Evolutionary conservation across 192 early-diverging fungal species (phyloP).

Genomic region (Coemansia sp.): DNA sequence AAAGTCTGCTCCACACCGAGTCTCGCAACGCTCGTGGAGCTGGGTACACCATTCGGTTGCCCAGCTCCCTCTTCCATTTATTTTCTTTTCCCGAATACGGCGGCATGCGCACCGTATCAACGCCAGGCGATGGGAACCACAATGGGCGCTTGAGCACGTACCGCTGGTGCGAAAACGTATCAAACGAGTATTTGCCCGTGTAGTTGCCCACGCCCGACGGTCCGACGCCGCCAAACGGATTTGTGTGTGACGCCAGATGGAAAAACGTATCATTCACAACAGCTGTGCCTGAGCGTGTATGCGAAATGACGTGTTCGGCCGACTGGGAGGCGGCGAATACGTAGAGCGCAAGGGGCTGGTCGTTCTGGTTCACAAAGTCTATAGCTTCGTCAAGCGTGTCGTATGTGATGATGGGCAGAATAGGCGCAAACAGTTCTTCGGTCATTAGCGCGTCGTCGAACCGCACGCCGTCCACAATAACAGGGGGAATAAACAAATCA

Average conservation of each 20-base stretch:
- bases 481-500: conserved; percentile 79
- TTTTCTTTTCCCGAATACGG: conserved; percentile 30
- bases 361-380: conserved; percentile 59
- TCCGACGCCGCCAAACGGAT: conserved; percentile 92
- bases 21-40: conserved; percentile 18
- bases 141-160: conserved; percentile 54
- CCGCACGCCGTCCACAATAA: conserved; percentile 72
- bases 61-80: conserved; percentile 36
- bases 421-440: conserved; percentile 90
- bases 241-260: conserved; percentile 50
- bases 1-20: conserved; percentile 17
- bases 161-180: conserved; percentile 77
- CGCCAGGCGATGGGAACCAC: conserved; percentile 39
- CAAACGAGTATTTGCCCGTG: conserved; percentile 75
- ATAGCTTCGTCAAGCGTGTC: conserved; percentile 66
- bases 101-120: conserved; percentile 38
- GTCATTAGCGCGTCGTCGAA: conserved; percentile 66
- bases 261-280: conserved; percentile 80
- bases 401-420: conserved; percentile 77
- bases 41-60: conserved; percentile 23
- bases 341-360: conserved; percentile 81
- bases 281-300: conserved; percentile 75
- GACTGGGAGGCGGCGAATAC: conserved; percentile 61
- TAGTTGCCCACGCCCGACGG: conserved; percentile 84
- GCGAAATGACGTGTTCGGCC: conserved; percentile 60